A percentile compares a stretch with the other conserved stretches of the same genome.
Conservation (phyloP, 768 basidiomycete species). For the Chalciporus sphaerocephalus region DNA sequence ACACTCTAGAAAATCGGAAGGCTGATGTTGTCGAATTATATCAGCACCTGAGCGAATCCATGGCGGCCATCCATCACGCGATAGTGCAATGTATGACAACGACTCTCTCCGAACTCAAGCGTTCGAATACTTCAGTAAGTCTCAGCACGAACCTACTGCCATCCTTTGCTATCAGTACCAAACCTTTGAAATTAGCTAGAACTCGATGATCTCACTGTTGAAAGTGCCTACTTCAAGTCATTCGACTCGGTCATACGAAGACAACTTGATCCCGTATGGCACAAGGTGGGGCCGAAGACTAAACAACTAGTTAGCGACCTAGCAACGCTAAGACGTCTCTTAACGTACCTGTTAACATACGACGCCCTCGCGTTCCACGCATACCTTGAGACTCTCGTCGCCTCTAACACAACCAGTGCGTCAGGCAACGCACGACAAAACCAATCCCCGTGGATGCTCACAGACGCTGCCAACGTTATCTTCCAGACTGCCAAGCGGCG, state of each 20-base stretch:
- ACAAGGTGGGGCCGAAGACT: conserved; percentile 89
- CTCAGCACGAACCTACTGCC: not conserved
- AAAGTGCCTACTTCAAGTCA: conserved; percentile 90
- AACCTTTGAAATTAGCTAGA: conserved; percentile 60
- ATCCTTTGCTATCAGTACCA: not conserved
- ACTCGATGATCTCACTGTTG: conserved; percentile 86
- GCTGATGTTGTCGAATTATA: conserved; percentile 92
- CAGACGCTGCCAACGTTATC: conserved; percentile 85
- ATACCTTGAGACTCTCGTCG: conserved; percentile 84
- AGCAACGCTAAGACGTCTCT: conserved; percentile 74
- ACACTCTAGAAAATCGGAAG: conserved; percentile 72
- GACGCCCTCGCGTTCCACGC: conserved; percentile 88
- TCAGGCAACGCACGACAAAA: conserved; percentile 58
- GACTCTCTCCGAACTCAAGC: conserved; percentile 85
- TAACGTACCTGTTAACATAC: conserved; percentile 86
- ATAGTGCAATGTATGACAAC: conserved; percentile 92
- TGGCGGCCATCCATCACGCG: conserved; percentile 89
- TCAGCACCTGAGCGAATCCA: conserved; percentile 76
- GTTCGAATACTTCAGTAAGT: conserved; percentile 69
- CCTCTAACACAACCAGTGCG: conserved; percentile 48
- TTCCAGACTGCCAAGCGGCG: conserved; percentile 75
- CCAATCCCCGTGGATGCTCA: conserved; percentile 86
- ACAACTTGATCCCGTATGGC: conserved; percentile 93
- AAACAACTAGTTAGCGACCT: conserved; percentile 90
- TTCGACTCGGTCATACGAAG: conserved; percentile 86